Evolutionary conservation across 148 eudicot genomes (phyloP), one percentile per base, ranked within the genome.

Genomic region (Camellia sinensis): DNA sequence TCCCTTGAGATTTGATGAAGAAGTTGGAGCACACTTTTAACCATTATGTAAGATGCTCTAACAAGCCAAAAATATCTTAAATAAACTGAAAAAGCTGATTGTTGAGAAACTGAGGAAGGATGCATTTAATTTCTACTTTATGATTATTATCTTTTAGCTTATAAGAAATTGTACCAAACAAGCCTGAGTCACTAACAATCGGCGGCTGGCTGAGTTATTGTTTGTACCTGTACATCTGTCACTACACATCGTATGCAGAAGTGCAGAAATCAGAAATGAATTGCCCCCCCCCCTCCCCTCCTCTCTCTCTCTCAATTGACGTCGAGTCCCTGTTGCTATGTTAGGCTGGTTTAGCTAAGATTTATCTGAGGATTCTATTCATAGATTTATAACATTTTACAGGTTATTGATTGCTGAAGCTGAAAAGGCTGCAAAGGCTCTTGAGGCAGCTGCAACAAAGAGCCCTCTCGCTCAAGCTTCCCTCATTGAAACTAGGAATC

Each of bases 361-460:
- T 66, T 66, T 19, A 45, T 70, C 7, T 3, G 50, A 70, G 22
- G 53, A 46, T 41, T 40, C 62, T 54, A 0, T 13, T 37, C 52
- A 52, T n/a, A 48, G 59, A 56, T 66, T 75, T 10, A 61, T 68
- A 7, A 7, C 57, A 62, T 74, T 22, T 10, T 76, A 75, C 89
- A 96, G 99, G 90, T 70, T 87, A 74, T 82, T 96, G 85, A 91
- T 96, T 69, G 89, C 92, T 44, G 97, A 96, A 88, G 98, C 99
- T 73, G 89, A 93, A 83, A 94, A 91, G 74, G 99, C 99, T 60
- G 94, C 94, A 67, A 85, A 87, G 69, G 97, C 94, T 56, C 94
- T 96, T 17, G 99, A 95, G 84, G 83, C 80, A 80, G 92, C 95
- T 83, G 98, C 98, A 41, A 74, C 78, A 50, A 91, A 62, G 66